Evolutionary conservation across 345 rosid species (phyloP), one percentile per base, ranked within the genome.

Genomic region (Arabis alpina): DNA sequence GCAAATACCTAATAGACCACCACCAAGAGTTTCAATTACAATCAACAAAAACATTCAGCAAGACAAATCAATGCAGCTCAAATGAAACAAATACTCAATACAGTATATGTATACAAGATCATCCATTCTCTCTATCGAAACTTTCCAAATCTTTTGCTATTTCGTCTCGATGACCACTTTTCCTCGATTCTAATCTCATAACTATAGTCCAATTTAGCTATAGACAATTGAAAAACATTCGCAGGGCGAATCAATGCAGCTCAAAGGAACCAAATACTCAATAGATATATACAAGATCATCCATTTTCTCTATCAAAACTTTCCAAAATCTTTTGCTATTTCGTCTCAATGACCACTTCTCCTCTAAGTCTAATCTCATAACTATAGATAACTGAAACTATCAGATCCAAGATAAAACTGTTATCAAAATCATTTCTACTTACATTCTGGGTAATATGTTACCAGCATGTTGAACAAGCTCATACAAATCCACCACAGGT

Each of bases 401-500:
- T 50, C 47, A 58, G 66, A 73, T 64, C 71, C 3, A 19, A 13
- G 45, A 50, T 41, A 15, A 64, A 64, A 16, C 4, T 27, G 3
- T 25, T 43, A 73, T 49, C 13, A 0, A 15, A 27, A 48, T n/a
- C 37, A 49, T 34, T 57, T 19, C 23, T 30, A 67, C 95, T 83
- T 78, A 92, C 98, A 84, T 77, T 74, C 95, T 80, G 64, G 98
- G 98, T 70, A 92, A 83, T 34, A 92, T 85, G 80, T 92, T 92
- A 25, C 97, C 97, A 49, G 98, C 98, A 68, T 92, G 95, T 76
- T 92, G 98, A 72, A 92, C 97, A 66, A 92, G 95, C 81, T 92
- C 91, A 59, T 92, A 92, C 64, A 90, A 79, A 82, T 92, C 98
- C 34, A 82, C 77, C 13, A 92, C 77, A 0, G 93, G 88, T 39